phyloP scores from a whole-genome alignment of 2,329 filamentous ascomycete genomes.

The Juglanconis juglandina region DNA sequence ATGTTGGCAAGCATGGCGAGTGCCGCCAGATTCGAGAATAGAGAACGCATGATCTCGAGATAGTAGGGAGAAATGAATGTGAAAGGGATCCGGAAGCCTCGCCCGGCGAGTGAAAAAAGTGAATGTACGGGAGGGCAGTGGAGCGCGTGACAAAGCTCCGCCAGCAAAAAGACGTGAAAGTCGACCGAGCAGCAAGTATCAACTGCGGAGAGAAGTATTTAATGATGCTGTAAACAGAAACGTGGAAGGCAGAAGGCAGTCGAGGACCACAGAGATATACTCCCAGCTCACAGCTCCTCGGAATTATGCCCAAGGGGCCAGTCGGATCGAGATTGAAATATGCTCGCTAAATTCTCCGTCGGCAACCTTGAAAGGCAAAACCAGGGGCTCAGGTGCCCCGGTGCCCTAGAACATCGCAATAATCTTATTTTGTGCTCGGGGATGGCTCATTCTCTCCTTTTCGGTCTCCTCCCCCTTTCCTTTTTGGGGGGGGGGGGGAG shows the following conservation, averaged over 20 bases:
- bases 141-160: background rate
- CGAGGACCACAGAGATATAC: background rate
- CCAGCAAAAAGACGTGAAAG: background rate
- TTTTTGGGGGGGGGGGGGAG: no score
- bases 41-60: conserved; percentile 16
- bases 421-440: no score
- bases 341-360: no score
- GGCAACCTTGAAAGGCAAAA: no score
- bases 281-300: no score
- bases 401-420: no score
- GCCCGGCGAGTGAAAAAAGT: conserved; percentile 6
- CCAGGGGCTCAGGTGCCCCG: no score
- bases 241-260: background rate
- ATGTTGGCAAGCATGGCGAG: conserved; percentile 23
- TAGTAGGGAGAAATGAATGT: background rate
- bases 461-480: no score
- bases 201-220: background rate
- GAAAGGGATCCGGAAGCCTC: background rate
- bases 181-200: background rate
- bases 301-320: no score
- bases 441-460: no score
- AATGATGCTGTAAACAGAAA: background rate
- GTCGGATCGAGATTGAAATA: no score
- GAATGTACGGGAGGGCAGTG: background rate
- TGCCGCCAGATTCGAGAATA: conserved; percentile 13